A percentile compares a stretch with the other conserved stretches of the same genome.
phyloP scores from a whole-genome alignment of 1,284 basidiomycete genomes.

The Chalciporus sp. region DNA sequence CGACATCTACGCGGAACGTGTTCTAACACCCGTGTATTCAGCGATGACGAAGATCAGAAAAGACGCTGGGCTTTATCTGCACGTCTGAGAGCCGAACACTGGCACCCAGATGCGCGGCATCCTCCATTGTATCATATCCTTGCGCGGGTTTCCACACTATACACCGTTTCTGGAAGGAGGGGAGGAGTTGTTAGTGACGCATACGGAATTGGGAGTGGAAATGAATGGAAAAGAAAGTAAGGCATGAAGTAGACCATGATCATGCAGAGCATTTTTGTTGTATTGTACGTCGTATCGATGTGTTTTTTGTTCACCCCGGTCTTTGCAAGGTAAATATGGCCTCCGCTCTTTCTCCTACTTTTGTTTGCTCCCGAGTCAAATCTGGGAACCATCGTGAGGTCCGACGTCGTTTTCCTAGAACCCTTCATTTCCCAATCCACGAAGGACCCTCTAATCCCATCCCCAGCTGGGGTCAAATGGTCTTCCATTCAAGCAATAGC shows the following conservation, averaged over 20 bases:
- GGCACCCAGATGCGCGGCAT: too few species aligned
- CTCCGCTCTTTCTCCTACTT: too few species aligned
- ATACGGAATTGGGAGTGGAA: constrained; percentile 4
- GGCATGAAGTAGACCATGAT: constrained; percentile 5
- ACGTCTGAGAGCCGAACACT: constrained; percentile 30
- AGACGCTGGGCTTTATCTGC: constrained; percentile 44
- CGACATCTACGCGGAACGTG: background rate
- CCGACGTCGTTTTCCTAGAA: too few species aligned
- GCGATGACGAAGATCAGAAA: constrained; percentile 69
- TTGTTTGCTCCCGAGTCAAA: too few species aligned
- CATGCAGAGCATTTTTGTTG: constrained; percentile 11
- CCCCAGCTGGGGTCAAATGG: background rate
- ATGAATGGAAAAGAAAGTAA: background rate
- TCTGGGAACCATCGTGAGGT: too few species aligned
- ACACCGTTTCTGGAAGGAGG: background rate
- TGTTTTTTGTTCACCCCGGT: background rate
- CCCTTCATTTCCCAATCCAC: too few species aligned
- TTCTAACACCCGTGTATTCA: constrained; percentile 19
- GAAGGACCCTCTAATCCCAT: background rate
- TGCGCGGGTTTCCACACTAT: background rate
- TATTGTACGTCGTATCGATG: constrained; percentile 13
- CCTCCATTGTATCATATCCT: background rate
- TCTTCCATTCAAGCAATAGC: background rate
- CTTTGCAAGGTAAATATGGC: too few species aligned
- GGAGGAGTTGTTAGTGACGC: constrained; percentile 1